Base-by-base conservation (phyloP, 2,329 filamentous ascomycete genomes). In the Aureobasidium sp. region DNA sequence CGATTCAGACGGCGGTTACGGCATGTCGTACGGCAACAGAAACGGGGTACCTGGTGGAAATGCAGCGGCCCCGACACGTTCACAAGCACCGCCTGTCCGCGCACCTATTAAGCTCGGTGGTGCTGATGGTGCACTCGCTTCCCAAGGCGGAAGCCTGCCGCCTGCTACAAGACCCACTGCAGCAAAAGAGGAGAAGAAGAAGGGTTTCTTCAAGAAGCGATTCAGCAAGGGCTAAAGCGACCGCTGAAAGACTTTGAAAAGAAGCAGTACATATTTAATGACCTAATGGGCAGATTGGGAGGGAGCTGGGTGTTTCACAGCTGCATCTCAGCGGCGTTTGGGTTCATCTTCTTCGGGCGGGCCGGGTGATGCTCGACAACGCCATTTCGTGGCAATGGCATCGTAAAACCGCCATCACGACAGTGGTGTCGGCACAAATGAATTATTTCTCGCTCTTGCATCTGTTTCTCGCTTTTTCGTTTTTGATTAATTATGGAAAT, bases 181-280 rank as follows among this genome's bases (percentile, higher is more conserved):
- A 56, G 62, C 22, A 17, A 58, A 52, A 49, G 67, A 70, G 36
- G 88, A 91, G 64, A 96, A 96, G 81, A 83, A 89, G 66, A 92
- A 91, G 82, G 94, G 91, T 72, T 96, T 92, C 91, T 87, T 97
- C 70, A 85, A 89, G 71, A 85, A 86, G 68, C 83, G 87, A 61
- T 94, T 96, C 74, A 94, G 88, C 80, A 91, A 81, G 75, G 62
- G 39, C 7, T 63, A 42, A 60, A 52, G 5, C 12, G n/a, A 9
- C 25, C 34, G 5, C 36, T 17, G 20, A 27, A 47, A n/a, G 42
- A 22, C 22, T 29, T 41, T 41, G 12, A 49, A 31, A 60, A 39
- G 39, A 34, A 29, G 36, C 53, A 57, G 37, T 20, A 62, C 34
- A 52, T 62, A 44, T 15, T 48, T 62, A 55, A 62, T 58, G 53